Percentiles rank a stretch among this genome's conserved stretches.
phyloP scores from a whole-genome alignment of 225 moss, liverwort and hornwort genomes.

The Sphagnum tenellum region DNA sequence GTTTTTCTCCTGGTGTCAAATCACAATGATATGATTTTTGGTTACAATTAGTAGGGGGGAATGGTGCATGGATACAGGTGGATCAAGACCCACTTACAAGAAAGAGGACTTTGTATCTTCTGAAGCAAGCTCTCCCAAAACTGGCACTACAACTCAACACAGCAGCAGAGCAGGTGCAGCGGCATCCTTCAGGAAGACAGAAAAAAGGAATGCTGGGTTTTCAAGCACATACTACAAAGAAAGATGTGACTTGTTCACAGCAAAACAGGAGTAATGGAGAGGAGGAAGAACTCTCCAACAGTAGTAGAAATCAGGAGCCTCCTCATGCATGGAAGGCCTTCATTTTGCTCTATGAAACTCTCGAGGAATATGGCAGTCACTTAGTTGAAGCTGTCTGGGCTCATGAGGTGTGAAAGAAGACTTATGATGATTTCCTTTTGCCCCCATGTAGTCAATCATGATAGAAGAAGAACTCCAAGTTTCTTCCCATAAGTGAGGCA shows the following conservation, averaged over 20 bases:
- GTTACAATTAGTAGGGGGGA: too few relatives aligned
- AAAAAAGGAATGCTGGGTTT: too few relatives aligned
- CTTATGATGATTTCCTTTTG: too few relatives aligned
- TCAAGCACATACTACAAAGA: neutral
- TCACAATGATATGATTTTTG: too few relatives aligned
- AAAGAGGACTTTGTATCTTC: constrained; percentile 44
- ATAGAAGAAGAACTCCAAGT: too few relatives aligned
- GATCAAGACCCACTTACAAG: constrained; percentile 53
- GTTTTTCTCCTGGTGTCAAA: too few relatives aligned
- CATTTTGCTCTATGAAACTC: constrained; percentile 52
- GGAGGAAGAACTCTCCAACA: constrained; percentile 18
- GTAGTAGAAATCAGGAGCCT: constrained; percentile 30
- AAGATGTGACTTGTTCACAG: constrained; percentile 28
- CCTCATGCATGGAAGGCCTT: constrained; percentile 47
- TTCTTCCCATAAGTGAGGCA: too few relatives aligned
- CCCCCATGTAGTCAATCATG: too few relatives aligned
- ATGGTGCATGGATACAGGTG: constrained; percentile 24
- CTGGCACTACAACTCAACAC: neutral
- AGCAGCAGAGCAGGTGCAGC: too few relatives aligned
- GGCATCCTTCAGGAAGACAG: too few relatives aligned
- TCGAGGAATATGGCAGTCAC: constrained; percentile 48
- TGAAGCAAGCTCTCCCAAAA: constrained; percentile 49
- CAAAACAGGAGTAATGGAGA: constrained; percentile 8
- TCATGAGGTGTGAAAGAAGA: constrained; percentile 33
- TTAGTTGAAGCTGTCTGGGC: constrained; percentile 50